A percentile compares a stretch with the other conserved stretches of the same genome.
phyloP scores from a whole-genome alignment of 139 green algal species.

The Chlorella ohadii region DNA sequence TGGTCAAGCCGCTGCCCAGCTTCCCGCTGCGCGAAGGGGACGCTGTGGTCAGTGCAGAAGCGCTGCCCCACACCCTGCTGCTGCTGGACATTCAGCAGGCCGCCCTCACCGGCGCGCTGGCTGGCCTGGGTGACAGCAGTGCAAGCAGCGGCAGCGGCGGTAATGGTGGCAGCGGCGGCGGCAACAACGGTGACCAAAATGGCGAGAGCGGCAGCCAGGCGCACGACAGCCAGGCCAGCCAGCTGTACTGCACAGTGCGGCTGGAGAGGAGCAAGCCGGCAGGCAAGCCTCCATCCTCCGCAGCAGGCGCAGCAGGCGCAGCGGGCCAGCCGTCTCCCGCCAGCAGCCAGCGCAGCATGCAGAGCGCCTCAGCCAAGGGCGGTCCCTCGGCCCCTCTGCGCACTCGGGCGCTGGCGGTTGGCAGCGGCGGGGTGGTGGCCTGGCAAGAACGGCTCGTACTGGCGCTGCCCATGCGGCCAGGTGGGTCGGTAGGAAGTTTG shows the following conservation, averaged over 20 bases:
- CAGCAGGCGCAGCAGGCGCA: not conserved
- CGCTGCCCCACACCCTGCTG: constrained; percentile 54
- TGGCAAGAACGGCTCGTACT: constrained; percentile 76
- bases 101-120: not conserved
- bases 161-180: no score
- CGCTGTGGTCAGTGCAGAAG: not conserved
- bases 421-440: not conserved
- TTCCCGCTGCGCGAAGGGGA: constrained; percentile 34
- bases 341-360: not conserved
- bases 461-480: constrained; percentile 47
- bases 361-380: not conserved
- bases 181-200: not conserved
- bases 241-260: constrained; percentile 34
- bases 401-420: not conserved
- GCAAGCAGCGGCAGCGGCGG: not conserved
- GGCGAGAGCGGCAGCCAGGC: not conserved
- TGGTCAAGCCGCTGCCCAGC: constrained; percentile 64
- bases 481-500: no score
- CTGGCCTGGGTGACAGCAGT: no score
- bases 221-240: not conserved
- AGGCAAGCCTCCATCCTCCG: not conserved
- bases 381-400: not conserved
- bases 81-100: constrained; percentile 59
- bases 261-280: not conserved
- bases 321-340: not conserved